Evolutionary conservation across 2,329 filamentous ascomycete genomes (phyloP).

Genomic region (Ophioceras dolichostomum): DNA sequence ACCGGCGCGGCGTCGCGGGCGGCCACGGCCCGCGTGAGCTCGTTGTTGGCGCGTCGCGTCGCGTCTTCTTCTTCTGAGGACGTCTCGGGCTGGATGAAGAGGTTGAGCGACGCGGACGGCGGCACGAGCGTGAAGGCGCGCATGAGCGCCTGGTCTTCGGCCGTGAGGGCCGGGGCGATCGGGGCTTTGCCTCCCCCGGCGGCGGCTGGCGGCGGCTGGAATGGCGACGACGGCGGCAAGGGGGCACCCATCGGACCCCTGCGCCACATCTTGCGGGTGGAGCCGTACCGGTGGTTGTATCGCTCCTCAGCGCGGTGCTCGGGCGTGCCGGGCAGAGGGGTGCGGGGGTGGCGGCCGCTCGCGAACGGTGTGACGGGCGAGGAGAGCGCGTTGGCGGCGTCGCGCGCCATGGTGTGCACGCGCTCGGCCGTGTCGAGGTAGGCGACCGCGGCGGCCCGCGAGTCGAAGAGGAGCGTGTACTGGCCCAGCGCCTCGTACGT

Average conservation of each 20-base stretch:
- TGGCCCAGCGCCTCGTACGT: constrained; percentile 51
- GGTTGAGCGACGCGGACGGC: constrained; percentile 16
- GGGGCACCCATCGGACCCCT: no score
- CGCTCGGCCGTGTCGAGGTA: constrained; percentile 45
- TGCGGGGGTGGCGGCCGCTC: constrained; percentile 20
- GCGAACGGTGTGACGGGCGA: constrained; percentile 15
- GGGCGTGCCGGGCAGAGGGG: constrained; percentile 11
- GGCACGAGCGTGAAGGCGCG: constrained; percentile 37
- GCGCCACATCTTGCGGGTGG: no score
- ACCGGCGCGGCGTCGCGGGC: constrained; percentile 4
- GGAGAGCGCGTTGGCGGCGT: constrained; percentile 4
- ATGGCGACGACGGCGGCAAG: no score
- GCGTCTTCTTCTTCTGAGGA: constrained; percentile 11
- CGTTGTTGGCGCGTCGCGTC: no score
- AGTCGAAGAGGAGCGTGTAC: constrained; percentile 61
- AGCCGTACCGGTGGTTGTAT: no score
- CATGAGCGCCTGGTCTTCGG: constrained; percentile 14
- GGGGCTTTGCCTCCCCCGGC: no score
- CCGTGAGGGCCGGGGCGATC: no score
- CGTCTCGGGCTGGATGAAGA: constrained; percentile 5
- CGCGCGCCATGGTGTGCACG: constrained; percentile 25
- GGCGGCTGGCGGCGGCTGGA: no score
- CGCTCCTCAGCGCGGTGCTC: no score
- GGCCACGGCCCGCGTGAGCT: constrained; percentile 11
- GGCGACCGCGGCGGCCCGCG: constrained; percentile 40